Conservation (phyloP, 2,329 filamentous ascomycete genomes). For the Aspergillus sp. region DNA sequence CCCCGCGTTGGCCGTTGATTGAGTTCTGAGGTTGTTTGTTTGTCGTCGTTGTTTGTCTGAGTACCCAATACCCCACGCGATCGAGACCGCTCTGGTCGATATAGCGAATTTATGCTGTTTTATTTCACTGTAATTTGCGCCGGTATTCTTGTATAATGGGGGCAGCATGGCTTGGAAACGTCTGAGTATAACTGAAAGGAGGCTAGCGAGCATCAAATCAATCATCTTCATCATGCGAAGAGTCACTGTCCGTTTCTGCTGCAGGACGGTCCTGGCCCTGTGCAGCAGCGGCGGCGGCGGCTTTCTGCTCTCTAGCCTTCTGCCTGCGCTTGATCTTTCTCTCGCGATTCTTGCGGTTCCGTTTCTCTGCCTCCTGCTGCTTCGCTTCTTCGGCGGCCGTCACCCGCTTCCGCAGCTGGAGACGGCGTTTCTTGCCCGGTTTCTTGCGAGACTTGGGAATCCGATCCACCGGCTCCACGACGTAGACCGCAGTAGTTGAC, state of each 20-base stretch:
- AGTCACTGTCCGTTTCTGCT: conserved; percentile 16
- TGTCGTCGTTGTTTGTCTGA: neutral
- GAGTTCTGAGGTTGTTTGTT: conserved; percentile 3
- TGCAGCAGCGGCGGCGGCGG: conserved; percentile 23
- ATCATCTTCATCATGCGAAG: conserved; percentile 13
- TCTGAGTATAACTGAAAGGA: neutral
- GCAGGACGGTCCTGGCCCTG: conserved; percentile 15
- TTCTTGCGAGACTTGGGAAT: conserved; percentile 37
- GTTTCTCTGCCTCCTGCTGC: conserved; percentile 37
- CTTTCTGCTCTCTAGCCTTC: conserved; percentile 37
- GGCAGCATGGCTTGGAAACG: too few species aligned
- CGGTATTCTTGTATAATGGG: too few species aligned
- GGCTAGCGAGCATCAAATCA: neutral
- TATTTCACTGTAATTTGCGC: too few species aligned
- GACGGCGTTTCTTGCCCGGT: conserved; percentile 43
- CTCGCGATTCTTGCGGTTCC: conserved; percentile 40
- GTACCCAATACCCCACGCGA: conserved; percentile 18
- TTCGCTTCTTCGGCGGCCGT: conserved; percentile 30
- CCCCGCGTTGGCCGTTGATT: conserved; percentile 14
- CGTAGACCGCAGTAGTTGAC: conserved; percentile 17
- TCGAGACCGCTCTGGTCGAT: conserved; percentile 3
- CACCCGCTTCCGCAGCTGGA: conserved; percentile 37
- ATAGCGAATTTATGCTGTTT: neutral
- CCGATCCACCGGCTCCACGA: conserved; percentile 20
- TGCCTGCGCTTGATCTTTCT: conserved; percentile 39